Evolutionary conservation across 805 yeast species (phyloP).

Genomic region (Isabelozyma gotoi): DNA sequence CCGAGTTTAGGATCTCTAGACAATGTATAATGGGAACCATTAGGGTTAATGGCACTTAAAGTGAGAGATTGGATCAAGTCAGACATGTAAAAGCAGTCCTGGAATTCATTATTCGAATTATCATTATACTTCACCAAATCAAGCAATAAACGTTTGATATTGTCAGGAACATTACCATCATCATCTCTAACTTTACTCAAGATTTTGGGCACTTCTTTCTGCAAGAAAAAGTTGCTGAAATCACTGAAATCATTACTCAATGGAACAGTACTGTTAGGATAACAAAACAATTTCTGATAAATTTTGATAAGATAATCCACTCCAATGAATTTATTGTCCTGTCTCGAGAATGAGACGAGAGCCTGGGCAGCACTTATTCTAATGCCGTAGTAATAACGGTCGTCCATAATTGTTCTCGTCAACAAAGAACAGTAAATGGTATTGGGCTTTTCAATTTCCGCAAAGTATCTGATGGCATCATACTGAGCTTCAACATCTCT

Average conservation of each 20-base stretch:
- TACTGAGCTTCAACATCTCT: conserved; percentile 94
- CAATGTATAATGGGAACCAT: conserved; percentile 7
- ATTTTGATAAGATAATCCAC: conserved; percentile 68
- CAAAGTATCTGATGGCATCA: conserved; percentile 77
- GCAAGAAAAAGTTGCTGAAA: conserved; percentile 66
- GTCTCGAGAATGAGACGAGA: conserved; percentile 64
- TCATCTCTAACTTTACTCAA: conserved; percentile 62
- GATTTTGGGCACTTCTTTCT: conserved; percentile 64
- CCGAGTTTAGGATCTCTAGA: conserved; percentile 4
- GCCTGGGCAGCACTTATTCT: conserved; percentile 85
- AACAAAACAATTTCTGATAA: conserved; percentile 71
- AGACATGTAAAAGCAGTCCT: conserved; percentile 68
- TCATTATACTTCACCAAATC: conserved; percentile 81
- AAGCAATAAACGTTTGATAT: conserved; percentile 60
- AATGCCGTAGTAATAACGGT: conserved; percentile 84
- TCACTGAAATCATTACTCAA: conserved; percentile 78
- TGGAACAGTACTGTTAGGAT: conserved; percentile 61
- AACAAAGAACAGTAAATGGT: conserved; percentile 72
- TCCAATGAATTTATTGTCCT: conserved; percentile 67
- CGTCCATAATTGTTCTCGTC: conserved; percentile 78
- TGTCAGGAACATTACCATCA: conserved; percentile 57
- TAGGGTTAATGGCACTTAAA: conserved; percentile 19
- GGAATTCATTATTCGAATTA: conserved; percentile 72
- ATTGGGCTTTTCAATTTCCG: conserved; percentile 56
- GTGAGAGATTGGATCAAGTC: conserved; percentile 58